Evolutionary conservation across 495 filamentous ascomycete species (phyloP), one percentile per base, ranked within the genome.

Genomic region (Sordaria brevicollis): DNA sequence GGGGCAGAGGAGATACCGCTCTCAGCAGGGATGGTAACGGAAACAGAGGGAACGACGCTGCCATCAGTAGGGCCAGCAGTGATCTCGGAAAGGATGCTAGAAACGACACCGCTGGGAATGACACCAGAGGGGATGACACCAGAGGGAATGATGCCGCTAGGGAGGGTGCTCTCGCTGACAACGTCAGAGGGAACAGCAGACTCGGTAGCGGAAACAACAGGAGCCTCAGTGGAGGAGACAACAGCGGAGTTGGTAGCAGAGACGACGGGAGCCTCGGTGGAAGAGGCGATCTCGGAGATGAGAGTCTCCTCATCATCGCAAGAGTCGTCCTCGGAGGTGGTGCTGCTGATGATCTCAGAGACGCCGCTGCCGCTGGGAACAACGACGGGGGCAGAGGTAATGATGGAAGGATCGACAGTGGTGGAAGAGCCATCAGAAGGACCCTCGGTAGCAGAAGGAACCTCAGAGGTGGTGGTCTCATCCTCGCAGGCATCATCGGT

Each of bases 291-390:
- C 19, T n/a, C 57, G 15, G 71, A 70, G 21, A 35, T 39, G 19
- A 37, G 33, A 31, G 69, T 69, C 38, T 68, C 31, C 67, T 73
- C 72, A 36, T 71, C 72, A 11, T 69, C 70, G 67, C 70, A 71
- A 21, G 38, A 33, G 8, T 73, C 72, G 10, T 71, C 72, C 3
- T 71, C 68, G 11, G 41, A 17, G 11, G 70, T n/a, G 21, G 71
- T 68, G 35, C 25, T 38, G 21, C 31, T 67, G 69, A 41, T 7
- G 49, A 62, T 31, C 49, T 17, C 25, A 29, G 25, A 62, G 49
- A 19, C 25, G 17, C 70, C 67, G 13, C n/a, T 65, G 67, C 11
- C 39, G 4, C 34, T 38, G 31, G 68, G 39, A 29, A 66, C 69
- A 3, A 67, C 65, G 35, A 62, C 37, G 34, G 65, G 39, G 21